Conservation (phyloP, 176 grass and related monocot genomes). For the Zea luxurians region DNA sequence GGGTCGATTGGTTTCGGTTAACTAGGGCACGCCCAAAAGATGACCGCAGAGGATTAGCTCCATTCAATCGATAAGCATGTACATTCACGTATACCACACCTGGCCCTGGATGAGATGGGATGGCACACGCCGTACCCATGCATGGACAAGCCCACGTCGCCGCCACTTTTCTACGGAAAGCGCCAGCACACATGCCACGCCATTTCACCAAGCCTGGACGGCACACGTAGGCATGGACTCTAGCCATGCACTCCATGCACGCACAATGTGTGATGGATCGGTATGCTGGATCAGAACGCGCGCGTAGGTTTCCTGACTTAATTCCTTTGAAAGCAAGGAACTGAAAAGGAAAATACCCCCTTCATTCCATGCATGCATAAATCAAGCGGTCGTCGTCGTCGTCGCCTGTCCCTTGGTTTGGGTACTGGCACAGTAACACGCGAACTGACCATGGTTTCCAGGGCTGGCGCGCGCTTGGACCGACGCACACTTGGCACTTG, state of each 20-base stretch:
- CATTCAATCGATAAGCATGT: not conserved
- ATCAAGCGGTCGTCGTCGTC: not conserved
- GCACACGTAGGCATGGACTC: not conserved
- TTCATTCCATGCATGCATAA: not conserved
- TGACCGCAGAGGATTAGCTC: no score
- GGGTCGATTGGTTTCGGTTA: no score
- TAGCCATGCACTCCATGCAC: not conserved
- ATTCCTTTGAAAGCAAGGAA: not conserved
- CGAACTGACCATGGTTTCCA: not conserved
- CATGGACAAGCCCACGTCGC: not conserved
- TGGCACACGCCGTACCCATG: not conserved
- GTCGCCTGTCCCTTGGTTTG: not conserved
- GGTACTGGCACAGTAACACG: not conserved
- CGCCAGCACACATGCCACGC: not conserved
- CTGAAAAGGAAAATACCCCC: not conserved
- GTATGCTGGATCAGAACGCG: not conserved
- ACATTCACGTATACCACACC: not conserved
- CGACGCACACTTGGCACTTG: no score
- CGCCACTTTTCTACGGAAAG: not conserved
- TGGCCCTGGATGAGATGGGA: not conserved
- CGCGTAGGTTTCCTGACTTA: not conserved
- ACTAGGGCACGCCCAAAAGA: no score
- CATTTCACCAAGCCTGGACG: not conserved
- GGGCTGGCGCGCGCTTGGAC: accelerated
- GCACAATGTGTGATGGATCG: not conserved